A percentile compares a stretch with the other conserved stretches of the same genome.
Evolutionary conservation across 768 basidiomycete genomes (phyloP).

Genomic region (Suillus cothurnatus): DNA sequence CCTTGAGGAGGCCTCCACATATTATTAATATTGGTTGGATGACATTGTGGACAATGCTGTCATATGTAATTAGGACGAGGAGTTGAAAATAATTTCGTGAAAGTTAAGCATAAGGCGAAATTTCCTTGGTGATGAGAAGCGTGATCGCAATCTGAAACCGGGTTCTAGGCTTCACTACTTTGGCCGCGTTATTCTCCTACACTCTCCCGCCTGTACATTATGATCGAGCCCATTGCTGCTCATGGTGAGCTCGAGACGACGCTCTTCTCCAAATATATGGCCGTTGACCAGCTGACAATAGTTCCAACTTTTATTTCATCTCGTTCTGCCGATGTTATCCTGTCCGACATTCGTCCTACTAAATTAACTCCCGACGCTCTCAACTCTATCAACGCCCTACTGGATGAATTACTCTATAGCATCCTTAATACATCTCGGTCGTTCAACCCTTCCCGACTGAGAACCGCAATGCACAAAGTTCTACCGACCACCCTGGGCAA

Average conservation of each 20-base stretch:
- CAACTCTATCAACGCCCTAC: constrained; percentile 71
- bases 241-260: constrained; percentile 39
- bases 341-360: constrained; percentile 92
- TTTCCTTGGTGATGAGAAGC: constrained; percentile 8
- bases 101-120: constrained; percentile 3
- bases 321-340: constrained; percentile 86
- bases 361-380: constrained; percentile 82
- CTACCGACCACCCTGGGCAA: constrained; percentile 85
- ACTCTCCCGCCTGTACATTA: constrained; percentile 32
- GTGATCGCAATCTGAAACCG: constrained; percentile 11
- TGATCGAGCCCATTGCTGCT: constrained; percentile 46
- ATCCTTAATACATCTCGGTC: constrained; percentile 69
- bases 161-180: constrained; percentile 4
- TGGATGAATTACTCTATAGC: constrained; percentile 83
- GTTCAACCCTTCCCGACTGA: constrained; percentile 72
- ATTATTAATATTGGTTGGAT: background rate
- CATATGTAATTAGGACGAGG: background rate
- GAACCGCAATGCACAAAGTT: constrained; percentile 68
- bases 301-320: constrained; percentile 80
- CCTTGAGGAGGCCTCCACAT: background rate
- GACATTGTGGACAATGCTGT: background rate
- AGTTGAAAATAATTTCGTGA: background rate
- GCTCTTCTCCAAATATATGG: constrained; percentile 7
- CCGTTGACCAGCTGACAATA: constrained; percentile 20
- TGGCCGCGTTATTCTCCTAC: constrained; percentile 10